These are phyloP conservation scores for Curvularia verruculosa DNA, from an alignment of 2,329 filamentous ascomycete genomes.

Conservation along the genomic window DNA sequence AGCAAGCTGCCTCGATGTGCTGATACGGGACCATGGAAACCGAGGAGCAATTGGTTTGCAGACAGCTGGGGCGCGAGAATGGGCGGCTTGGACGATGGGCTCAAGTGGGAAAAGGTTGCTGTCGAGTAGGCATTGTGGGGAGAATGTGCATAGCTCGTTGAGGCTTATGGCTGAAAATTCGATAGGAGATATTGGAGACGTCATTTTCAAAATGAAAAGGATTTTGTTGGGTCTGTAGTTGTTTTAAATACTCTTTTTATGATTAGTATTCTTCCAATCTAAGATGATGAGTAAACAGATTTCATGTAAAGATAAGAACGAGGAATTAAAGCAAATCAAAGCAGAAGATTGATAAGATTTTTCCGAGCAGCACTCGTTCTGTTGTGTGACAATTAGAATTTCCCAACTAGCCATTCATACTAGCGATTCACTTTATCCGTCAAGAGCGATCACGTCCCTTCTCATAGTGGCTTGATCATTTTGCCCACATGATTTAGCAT, in stretches of 20 bases:
- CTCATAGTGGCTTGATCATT: no score
- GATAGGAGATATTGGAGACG: neutral
- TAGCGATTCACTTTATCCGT: no score
- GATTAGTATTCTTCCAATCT: neutral
- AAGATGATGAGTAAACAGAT: neutral
- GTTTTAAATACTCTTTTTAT: neutral
- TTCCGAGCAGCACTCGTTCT: no score
- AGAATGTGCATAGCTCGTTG: neutral
- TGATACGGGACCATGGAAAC: constrained; percentile 52
- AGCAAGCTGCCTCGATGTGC: constrained; percentile 56
- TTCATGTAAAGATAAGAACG: no score
- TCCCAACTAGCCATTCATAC: no score
- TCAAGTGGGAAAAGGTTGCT: constrained; percentile 43
- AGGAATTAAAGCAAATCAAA: no score
- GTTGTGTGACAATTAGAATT: no score
- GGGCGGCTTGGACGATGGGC: constrained; percentile 51
- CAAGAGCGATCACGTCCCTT: no score
- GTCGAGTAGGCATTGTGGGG: constrained; percentile 1
- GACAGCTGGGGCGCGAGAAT: constrained; percentile 53
- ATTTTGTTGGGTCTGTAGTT: neutral
- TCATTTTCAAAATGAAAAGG: neutral
- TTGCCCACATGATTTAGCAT: no score
- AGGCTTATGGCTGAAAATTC: neutral
- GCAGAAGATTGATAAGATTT: no score
- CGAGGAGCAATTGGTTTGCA: constrained; percentile 52